Evolutionary conservation across 208 protist genomes (phyloP).

Genomic region (Strigomonas culicis): DNA sequence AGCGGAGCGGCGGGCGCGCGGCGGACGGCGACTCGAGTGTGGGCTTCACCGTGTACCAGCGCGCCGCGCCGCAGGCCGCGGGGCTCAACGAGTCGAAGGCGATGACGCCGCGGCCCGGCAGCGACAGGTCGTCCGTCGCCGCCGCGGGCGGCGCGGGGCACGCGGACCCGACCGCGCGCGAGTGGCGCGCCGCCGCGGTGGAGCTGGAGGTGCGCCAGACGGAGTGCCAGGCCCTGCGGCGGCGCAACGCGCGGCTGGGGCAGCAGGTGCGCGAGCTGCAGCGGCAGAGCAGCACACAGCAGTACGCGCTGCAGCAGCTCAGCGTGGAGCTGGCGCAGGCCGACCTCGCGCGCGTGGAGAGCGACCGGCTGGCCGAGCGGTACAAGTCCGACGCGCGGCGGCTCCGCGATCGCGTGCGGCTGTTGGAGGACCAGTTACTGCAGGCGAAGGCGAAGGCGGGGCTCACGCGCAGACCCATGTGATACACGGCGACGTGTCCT

Average conservation of each 20-base stretch:
- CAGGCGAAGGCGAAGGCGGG: neutral
- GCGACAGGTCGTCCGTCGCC: neutral
- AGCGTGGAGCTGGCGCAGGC: neutral
- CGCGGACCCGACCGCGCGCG: too few relatives aligned
- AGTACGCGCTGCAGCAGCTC: conserved; percentile 15
- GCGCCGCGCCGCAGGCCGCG: too few relatives aligned
- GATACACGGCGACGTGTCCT: neutral
- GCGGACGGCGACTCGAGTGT: neutral
- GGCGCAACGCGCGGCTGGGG: neutral
- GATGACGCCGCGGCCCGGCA: too few relatives aligned
- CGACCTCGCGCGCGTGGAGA: neutral
- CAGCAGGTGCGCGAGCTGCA: conserved; percentile 15
- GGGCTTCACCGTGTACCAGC: too few relatives aligned
- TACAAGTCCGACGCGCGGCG: neutral
- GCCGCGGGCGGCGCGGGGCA: too few relatives aligned
- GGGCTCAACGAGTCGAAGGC: too few relatives aligned
- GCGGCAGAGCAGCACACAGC: conserved; percentile 11
- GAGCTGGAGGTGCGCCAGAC: conserved; percentile 11
- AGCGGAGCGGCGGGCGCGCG: neutral
- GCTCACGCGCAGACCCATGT: neutral
- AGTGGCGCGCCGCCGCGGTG: neutral
- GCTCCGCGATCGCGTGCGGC: conserved; percentile 12
- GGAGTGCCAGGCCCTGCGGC: conserved; percentile 13
- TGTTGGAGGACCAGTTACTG: conserved; percentile 12
- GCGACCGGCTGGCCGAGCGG: too few relatives aligned